Evolutionary conservation across 2,329 filamentous ascomycete species (phyloP).

Genomic region (Aspergillus brunneoviolaceus): DNA sequence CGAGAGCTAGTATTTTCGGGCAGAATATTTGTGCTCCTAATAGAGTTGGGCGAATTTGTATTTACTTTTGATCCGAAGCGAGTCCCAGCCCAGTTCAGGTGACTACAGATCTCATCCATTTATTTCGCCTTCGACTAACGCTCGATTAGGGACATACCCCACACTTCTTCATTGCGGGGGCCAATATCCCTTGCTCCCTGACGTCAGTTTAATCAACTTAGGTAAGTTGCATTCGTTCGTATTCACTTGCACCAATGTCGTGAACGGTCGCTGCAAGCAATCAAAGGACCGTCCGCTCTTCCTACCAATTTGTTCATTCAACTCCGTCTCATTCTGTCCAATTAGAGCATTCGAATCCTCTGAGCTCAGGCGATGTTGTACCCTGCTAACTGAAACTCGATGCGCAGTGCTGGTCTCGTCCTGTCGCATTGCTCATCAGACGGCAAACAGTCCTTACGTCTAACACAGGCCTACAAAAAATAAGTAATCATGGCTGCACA

Average conservation of each 20-base stretch:
- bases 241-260: background rate
- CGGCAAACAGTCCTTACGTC: background rate
- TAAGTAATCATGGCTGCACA: slow-evolving; percentile 43
- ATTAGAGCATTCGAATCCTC: too few species aligned
- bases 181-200: background rate
- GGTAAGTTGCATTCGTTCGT: background rate
- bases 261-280: too few species aligned
- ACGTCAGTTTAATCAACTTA: background rate
- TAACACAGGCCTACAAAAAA: background rate
- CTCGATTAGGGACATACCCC: slow-evolving; percentile 1
- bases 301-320: too few species aligned
- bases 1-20: background rate
- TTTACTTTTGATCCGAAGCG: background rate
- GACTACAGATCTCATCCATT: background rate
- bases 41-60: slow-evolving; percentile 3
- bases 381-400: background rate
- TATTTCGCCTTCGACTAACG: background rate
- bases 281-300: too few species aligned
- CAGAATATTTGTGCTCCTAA: slow-evolving; percentile 3
- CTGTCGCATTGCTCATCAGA: background rate
- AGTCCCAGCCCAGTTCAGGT: slow-evolving; percentile 1
- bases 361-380: too few species aligned
- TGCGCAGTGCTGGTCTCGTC: background rate
- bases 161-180: background rate
- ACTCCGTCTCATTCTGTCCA: too few species aligned